Evolutionary conservation across 1,284 basidiomycete genomes (phyloP).

Genomic region (Gyrodon tennesseensis): DNA sequence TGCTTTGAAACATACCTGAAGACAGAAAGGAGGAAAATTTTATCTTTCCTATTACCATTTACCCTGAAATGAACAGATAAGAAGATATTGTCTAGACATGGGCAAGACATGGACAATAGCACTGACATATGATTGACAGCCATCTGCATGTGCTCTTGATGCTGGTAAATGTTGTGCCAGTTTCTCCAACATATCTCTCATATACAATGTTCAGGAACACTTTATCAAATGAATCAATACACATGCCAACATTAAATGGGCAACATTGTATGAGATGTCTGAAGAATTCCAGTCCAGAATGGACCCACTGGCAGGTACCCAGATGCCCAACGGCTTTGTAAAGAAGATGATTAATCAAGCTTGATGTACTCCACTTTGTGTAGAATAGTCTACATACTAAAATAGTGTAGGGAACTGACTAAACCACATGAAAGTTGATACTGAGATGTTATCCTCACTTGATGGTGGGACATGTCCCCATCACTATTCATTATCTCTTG

Average conservation of each 20-base stretch:
- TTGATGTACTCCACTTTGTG: constrained; percentile 11
- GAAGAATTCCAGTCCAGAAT: constrained; percentile 53
- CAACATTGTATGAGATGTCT: constrained; percentile 68
- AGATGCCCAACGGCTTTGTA: constrained; percentile 52
- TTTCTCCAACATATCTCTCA: constrained; percentile 3
- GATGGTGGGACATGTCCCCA: no score
- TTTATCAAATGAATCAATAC: constrained; percentile 79
- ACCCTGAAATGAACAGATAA: constrained; percentile 76
- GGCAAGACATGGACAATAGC: not conserved
- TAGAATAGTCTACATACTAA: constrained; percentile 18
- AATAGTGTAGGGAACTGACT: not conserved
- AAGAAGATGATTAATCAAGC: constrained; percentile 11
- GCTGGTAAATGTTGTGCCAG: constrained; percentile 51
- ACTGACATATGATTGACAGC: constrained; percentile 31
- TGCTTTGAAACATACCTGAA: constrained; percentile 15
- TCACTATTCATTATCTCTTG: no score
- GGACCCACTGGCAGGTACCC: constrained; percentile 43
- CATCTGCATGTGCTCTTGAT: constrained; percentile 67
- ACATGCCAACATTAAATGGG: constrained; percentile 72
- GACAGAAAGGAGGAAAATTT: constrained; percentile 68
- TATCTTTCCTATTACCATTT: constrained; percentile 74
- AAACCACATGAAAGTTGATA: no score
- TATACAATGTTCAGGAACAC: constrained; percentile 52
- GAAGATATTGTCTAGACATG: constrained; percentile 23
- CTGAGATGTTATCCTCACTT: no score